Evolutionary conservation across 2,329 filamentous ascomycete genomes (phyloP), one percentile per base, ranked within the genome.

Genomic region (Hirsutella rhossiliensis): DNA sequence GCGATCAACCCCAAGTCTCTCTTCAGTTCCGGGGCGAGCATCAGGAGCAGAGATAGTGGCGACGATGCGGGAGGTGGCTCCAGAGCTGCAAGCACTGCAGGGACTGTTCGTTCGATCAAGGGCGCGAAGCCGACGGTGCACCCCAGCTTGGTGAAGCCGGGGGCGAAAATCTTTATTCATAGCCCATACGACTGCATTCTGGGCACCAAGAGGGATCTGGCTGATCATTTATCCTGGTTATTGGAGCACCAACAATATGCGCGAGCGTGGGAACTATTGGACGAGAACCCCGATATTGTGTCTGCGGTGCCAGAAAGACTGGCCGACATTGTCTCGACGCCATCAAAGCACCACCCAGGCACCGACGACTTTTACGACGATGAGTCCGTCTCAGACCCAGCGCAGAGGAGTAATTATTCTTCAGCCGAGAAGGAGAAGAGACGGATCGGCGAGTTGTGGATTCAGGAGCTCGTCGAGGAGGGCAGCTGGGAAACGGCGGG

Each of bases 121-220:
- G 45, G 55, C 7, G 47, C 50, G 4, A 49, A 56, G 3, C 60
- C 61, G 32, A 61, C 66, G 12, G 65, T 72, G 2, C 72, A 82
- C 57, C 63, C 75, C 44, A 70, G 69, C 53, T 60, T 84, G 50
- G 54, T 72, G 51, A 73, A 78, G 55, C 69, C 68, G 42, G 73
- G 76, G 2, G 62, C 73, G 53, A 73, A 97, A 56, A 84, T 98
- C 15, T 96, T 96, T 59, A 87, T 98, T 36, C 88, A 95, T 56
- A 96, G 88, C 54, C 92, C 92, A 0, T 98, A 94, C 57, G 92
- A 98, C 62, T 97, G 89, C 55, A 83, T 97, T n/a, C 68, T 96
- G 44, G 87, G 87, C 1, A 87, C 92, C 3, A 89, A 89, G 58
- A 75, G 92, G 52, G 89, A 95, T 56, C 71, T 94, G 15, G 71